Base-by-base conservation (phyloP, 2,329 filamentous ascomycete species). In the Colletotrichum truncatum region DNA sequence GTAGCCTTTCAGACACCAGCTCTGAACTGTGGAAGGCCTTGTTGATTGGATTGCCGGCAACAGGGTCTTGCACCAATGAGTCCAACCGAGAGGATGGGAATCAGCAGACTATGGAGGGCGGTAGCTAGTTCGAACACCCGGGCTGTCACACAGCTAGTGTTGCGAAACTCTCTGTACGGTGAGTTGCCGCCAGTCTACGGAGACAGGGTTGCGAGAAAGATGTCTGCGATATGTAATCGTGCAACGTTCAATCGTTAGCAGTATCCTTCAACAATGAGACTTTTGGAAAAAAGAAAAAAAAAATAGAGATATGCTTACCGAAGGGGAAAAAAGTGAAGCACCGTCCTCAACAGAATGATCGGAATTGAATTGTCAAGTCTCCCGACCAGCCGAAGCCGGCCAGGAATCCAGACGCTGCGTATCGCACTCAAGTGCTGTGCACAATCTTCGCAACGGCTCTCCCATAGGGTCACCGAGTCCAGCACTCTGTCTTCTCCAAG, bases 401-500 rank as follows among this genome's bases (percentile, higher is more conserved):
- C 67, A 70, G 63, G 69, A 69, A 73, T 73, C 76, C 81, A 85
- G 84, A 94, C 89, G 93, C 93, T 87, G 92, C 92, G 91, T 93
- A 96, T 96, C 93, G 93, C 91, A 95, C 93, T 96, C 85, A 93
- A 94, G 92, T 93, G 89, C 90, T 89, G 76, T 78, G 82, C 87
- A 94, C 92, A 89, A 95, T 94, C 93, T 95, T 92, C 92, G 92
- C 92, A 94, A 91, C 86, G 90, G 89, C 93, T 93, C 64, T 91
- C 91, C 93, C 93, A 96, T 90, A 92, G 91, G 89, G 84, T 23
- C 79, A 76, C 75, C 71, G 75, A 66, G 67, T 67, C 68, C 68
- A 34, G 46, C 46, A 28, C 59, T 64, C 60, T 73, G 67, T 73
- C 73, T 74, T 77, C 76, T 74, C 77, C 64, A 43, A 43, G 76